Base-by-base conservation (phyloP, 2,329 filamentous ascomycete genomes). In the Rutstroemia sp. region DNA sequence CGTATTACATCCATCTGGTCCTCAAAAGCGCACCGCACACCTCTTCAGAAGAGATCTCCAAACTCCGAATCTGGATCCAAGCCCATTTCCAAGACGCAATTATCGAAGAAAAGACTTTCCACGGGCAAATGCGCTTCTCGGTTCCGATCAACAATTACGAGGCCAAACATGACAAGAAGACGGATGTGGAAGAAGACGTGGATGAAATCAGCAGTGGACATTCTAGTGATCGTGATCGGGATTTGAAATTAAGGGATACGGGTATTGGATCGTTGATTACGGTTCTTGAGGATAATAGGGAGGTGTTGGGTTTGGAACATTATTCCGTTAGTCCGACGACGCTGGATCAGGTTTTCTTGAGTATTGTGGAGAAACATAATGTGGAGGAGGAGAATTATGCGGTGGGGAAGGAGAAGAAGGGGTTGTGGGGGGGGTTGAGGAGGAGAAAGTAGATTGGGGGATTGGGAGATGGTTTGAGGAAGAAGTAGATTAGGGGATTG, bases 241-340 rank as follows among this genome's bases (percentile, higher is more conserved):
- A 61, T 56, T 23, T 16, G 8, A 36, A 17, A 8, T 9, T 40
- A 12, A 14, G 17, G 38, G 53, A 51, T 42, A 25, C 27, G 6
- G 65, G 66, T 12, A 84, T 92, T 21, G 84, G 87, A 0, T 76
- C 78, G 5, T 73, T 95, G 5, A 89, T 94, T 59, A 80, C 86
- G 14, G 67, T 86, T 42, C 75, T 95, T 1, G 92, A 96, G 71
- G 81, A 83, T 63, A 77, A 85, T 60, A 88, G 86, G 65, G 74
- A 82, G 19, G 71, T 73, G 4, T 71, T 96, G 27, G 88, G 88
- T 0, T 79, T 96, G 48, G 86, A 89, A 68, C 89, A 95, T 70
- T 96, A 92, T 71, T 90, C 87, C 50, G 89, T 96, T 61, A 88
- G 83, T 57, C 89, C 89, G 23, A 94, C 90, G 17, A 95, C 89